Base-by-base conservation (phyloP, 1,284 basidiomycete genomes). In the Ustilago shanxiensis region DNA sequence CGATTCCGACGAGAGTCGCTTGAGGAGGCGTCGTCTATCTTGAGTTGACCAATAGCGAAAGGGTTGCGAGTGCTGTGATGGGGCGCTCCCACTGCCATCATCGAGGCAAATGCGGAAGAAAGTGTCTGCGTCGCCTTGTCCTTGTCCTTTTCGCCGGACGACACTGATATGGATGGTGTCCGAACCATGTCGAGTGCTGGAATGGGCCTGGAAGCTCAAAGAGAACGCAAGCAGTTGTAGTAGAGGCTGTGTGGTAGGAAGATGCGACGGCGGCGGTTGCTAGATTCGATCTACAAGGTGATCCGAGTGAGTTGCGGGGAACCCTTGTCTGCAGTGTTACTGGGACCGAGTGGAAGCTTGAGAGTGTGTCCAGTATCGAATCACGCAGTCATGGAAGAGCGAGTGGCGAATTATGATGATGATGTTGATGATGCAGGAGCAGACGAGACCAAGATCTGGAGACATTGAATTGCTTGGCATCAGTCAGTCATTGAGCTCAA, bases 21-120 rank as follows among this genome's bases (percentile, higher is more conserved):
- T 1, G 55, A 33, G 6, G 53, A 33, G 20, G 33, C 51, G n/a
- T 73, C 75, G 22, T 75, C 75, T 22, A 74, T 66, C 49, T 59
- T 68, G 53, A 79, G 66, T 9, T 65, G 67, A 16, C 64, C 60
- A 11, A 74, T 72, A n/a, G 33, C 16, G 28, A 78, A 68, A 2
- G 75, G 58, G 41, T 73, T 70, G 33, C 66, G 73, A n/a, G 68
- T 33, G 8, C 37, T 56, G 24, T 66, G 72, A 29, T 70, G 52
- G 14, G 72, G 72, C 2, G 64, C 66, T 3, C 72, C 72, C 10
- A 75, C 72, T 2, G 72, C 66, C 11, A 75, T 60, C 67, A 75
- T 75, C 26, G 72, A 70, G 10, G 72, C 72, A 50, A 75, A 75
- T 22, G 72, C 72, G 14, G 72, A 75, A 5, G 72, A 75, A 1